phyloP scores from a whole-genome alignment of 2,329 filamentous ascomycete genomes.

The Teratosphaeria pseudoeucalypti region DNA sequence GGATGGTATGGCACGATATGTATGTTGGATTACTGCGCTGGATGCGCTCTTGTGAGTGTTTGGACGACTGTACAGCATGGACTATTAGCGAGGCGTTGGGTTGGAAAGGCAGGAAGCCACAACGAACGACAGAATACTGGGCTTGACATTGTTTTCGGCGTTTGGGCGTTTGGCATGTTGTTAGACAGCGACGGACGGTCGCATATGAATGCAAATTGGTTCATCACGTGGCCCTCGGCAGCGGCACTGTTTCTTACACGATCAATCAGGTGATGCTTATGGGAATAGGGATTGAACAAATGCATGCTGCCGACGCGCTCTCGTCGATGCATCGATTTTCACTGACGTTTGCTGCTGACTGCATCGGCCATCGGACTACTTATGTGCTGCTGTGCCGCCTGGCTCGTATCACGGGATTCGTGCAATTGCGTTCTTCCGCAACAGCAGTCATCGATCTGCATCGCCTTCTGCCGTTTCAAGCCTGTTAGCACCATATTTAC shows the following conservation, averaged over 20 bases:
- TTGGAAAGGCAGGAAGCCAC: neutral
- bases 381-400: conserved; percentile 2
- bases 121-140: neutral
- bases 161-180: neutral
- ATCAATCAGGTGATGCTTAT: too few relatives aligned
- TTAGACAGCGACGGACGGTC: neutral
- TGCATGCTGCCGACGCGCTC: too few relatives aligned
- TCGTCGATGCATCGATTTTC: too few relatives aligned
- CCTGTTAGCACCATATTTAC: conserved; percentile 1
- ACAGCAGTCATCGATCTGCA: conserved; percentile 3
- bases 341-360: neutral
- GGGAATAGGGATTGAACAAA: too few relatives aligned
- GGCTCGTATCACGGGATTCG: conserved; percentile 9
- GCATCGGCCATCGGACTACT: neutral
- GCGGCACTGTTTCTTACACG: too few relatives aligned
- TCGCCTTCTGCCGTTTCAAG: neutral
- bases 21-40: neutral
- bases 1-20: neutral
- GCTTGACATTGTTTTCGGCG: neutral
- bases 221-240: neutral
- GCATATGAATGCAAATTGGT: neutral
- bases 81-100: neutral
- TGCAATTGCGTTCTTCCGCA: conserved; percentile 8
- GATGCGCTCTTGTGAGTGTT: neutral
- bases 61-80: neutral